phyloP scores from a whole-genome alignment of 768 basidiomycete species.

The Gloeopeniophorella convolvens region DNA sequence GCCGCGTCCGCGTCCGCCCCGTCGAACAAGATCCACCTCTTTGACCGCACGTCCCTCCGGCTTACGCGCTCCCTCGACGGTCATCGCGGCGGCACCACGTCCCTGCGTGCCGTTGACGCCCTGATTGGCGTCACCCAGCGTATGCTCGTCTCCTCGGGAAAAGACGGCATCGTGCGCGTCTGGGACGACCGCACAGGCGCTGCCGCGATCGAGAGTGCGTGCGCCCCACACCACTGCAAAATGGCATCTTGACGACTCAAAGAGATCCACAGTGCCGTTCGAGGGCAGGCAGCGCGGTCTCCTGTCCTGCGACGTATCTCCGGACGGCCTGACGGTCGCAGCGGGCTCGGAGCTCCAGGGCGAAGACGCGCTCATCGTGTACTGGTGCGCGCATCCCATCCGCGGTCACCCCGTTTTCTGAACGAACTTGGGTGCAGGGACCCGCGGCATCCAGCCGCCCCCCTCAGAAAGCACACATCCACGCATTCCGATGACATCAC shows the following conservation, averaged over 20 bases:
- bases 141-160: slow-evolving; percentile 58
- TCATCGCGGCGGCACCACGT: slow-evolving; percentile 52
- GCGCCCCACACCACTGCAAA: background rate
- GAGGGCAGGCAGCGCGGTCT: slow-evolving; percentile 39
- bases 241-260: slow-evolving; percentile 34
- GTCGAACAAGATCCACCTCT: slow-evolving; percentile 58
- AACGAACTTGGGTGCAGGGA: slow-evolving; percentile 50
- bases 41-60: slow-evolving; percentile 52
- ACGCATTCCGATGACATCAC: slow-evolving; percentile 96
- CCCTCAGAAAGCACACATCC: slow-evolving; percentile 69
- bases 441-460: slow-evolving; percentile 65
- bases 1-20: slow-evolving; percentile 60
- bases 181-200: slow-evolving; percentile 65
- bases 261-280: slow-evolving; percentile 40
- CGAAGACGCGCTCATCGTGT: slow-evolving; percentile 77
- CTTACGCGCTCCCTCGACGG: slow-evolving; percentile 43
- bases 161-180: slow-evolving; percentile 61
- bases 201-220: slow-evolving; percentile 56
- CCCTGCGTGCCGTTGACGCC: slow-evolving; percentile 39
- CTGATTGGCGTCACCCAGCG: slow-evolving; percentile 38
- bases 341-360: slow-evolving; percentile 78
- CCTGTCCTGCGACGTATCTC: slow-evolving; percentile 64
- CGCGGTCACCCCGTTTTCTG: slow-evolving; percentile 1
- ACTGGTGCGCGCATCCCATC: slow-evolving; percentile 50
- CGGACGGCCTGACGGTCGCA: slow-evolving; percentile 65